Base-by-base conservation (phyloP, 768 basidiomycete species). In the Boletus sp. region DNA sequence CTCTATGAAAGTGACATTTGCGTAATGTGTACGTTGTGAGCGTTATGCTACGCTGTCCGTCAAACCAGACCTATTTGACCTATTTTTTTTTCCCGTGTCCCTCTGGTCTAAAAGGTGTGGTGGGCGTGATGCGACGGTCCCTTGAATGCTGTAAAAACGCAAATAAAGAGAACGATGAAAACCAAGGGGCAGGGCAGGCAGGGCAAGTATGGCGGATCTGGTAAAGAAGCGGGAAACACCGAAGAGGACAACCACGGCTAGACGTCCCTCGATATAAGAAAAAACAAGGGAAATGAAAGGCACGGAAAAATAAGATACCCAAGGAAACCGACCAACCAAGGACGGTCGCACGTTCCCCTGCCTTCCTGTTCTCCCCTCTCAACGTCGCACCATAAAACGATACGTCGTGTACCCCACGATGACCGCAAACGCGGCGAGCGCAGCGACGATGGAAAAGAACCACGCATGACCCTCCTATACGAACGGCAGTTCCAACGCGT, bases 371-470 rank as follows among this genome's bases (percentile, higher is more conserved):
- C 17, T 28, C 24, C 28, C 3, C 11, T 32, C 29, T 55, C 57
- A 73, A 7, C 76, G 74, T 52, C 76, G 70, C 45, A 84, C 77
- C 87, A 92, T 88, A 66, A 92, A 84, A 48, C 80, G 83, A 69
- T 92, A 91, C 6, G 90, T 87, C 30, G 85, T 82, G 70, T 87
- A 91, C 3, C 87, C 89, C 3, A 92, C 92, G 29, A 94, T 71
- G 50, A 90, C 58, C 9, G 93, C 96, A 71, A 98, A 91, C 0
- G 85, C 85, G 2, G 84, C 83, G 1, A 98, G 81, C 35, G 78
- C 80, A 0, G 85, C 90, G 14, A 98, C 86, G 61, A 98, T 97
- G 15, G 89, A 84, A 39, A 82, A 75, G 70, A 98, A 98, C 94
- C 93, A 94, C n/a, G 76, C 75, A 64, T 84, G 90, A 1, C 81